Evolutionary conservation across 2,329 filamentous ascomycete genomes (phyloP).

Genomic region (Penicillium hordei): DNA sequence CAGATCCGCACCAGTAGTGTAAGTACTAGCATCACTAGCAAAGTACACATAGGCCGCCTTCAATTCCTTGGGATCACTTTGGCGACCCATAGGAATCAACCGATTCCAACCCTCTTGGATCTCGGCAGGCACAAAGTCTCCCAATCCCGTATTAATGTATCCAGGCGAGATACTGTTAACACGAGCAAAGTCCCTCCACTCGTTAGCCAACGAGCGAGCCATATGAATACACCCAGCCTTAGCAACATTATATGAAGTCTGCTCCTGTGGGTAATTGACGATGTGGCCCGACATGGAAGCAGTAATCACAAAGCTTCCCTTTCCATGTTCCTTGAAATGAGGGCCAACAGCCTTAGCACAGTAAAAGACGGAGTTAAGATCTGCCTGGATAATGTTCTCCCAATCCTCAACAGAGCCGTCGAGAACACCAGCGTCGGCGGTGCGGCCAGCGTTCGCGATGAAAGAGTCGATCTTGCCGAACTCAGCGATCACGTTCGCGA

Average conservation of each 20-base stretch:
- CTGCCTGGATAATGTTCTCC: slow-evolving; percentile 77
- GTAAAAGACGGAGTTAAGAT: slow-evolving; percentile 79
- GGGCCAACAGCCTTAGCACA: slow-evolving; percentile 83
- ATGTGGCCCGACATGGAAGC: slow-evolving; percentile 60
- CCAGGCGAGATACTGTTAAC: slow-evolving; percentile 68
- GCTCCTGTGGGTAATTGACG: slow-evolving; percentile 62
- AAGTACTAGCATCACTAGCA: slow-evolving; percentile 49
- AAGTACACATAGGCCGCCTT: slow-evolving; percentile 58
- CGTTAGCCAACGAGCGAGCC: slow-evolving; percentile 64
- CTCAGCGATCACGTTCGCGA: slow-evolving; percentile 62
- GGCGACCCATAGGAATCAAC: slow-evolving; percentile 61
- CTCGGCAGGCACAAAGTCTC: slow-evolving; percentile 62
- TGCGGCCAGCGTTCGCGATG: slow-evolving; percentile 70
- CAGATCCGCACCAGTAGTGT: slow-evolving; percentile 51
- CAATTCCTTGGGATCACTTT: slow-evolving; percentile 64
- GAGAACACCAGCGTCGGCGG: slow-evolving; percentile 66
- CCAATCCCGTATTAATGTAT: slow-evolving; percentile 67
- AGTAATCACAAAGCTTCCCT: slow-evolving; percentile 65
- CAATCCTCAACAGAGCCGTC: slow-evolving; percentile 70
- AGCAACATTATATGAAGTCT: slow-evolving; percentile 63
- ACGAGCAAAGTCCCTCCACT: slow-evolving; percentile 68
- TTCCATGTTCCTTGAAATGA: slow-evolving; percentile 68
- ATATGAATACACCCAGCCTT: slow-evolving; percentile 68
- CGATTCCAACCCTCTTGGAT: slow-evolving; percentile 58
- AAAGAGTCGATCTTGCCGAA: slow-evolving; percentile 70